These are phyloP conservation scores for Wickerhamiella infanticola DNA, from an alignment of 1,139 yeast species.

Conservation along the genomic window DNA sequence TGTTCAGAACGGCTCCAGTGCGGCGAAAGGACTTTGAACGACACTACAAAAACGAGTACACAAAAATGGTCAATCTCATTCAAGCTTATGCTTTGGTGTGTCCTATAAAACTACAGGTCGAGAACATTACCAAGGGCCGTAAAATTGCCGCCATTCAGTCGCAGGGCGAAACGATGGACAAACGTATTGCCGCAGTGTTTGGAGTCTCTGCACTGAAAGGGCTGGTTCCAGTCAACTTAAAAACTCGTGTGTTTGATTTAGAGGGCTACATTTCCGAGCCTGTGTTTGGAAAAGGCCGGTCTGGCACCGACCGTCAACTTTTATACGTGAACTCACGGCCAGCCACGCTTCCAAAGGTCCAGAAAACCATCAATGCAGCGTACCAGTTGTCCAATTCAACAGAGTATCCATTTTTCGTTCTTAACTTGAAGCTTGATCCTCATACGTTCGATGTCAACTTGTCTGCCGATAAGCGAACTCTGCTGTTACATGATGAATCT, in stretches of 20 bases:
- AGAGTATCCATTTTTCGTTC: constrained; percentile 59
- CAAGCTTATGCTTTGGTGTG: constrained; percentile 56
- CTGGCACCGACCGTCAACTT: constrained; percentile 58
- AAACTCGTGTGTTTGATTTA: constrained; percentile 23
- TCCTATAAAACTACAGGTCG: constrained; percentile 40
- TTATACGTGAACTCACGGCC: constrained; percentile 68
- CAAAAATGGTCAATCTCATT: constrained; percentile 43
- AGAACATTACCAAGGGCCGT: constrained; percentile 35
- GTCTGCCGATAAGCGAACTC: constrained; percentile 74
- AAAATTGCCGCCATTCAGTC: constrained; percentile 29
- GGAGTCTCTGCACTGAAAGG: constrained; percentile 54
- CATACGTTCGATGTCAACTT: constrained; percentile 61
- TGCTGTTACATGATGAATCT: constrained; percentile 53
- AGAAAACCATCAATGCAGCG: constrained; percentile 52
- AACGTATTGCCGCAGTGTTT: constrained; percentile 47
- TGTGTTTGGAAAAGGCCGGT: constrained; percentile 63
- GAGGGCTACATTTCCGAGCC: constrained; percentile 58
- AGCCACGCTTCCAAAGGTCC: constrained; percentile 38
- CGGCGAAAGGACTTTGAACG: constrained; percentile 54
- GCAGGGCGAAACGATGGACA: constrained; percentile 32
- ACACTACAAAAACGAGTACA: constrained; percentile 55
- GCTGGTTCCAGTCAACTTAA: constrained; percentile 32
- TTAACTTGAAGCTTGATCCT: constrained; percentile 42
- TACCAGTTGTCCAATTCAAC: constrained; percentile 56
- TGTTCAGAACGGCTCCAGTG: constrained; percentile 46